Conservation (phyloP, 108 stramenopile species). For the Licmophora abbreviata region DNA sequence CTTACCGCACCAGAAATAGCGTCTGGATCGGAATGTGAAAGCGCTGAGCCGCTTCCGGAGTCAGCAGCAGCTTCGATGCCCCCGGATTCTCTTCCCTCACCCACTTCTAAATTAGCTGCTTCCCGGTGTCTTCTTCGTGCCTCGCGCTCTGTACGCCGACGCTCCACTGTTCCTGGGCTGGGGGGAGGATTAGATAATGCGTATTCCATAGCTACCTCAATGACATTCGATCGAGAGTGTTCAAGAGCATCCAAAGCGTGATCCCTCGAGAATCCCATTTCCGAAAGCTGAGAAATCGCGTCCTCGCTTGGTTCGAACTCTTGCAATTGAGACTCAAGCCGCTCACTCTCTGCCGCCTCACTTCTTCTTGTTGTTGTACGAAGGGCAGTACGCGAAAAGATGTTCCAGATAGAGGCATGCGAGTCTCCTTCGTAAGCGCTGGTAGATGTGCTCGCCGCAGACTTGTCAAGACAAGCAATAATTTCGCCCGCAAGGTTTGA, state of each 20-base stretch:
- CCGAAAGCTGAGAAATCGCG: slow-evolving; percentile 52
- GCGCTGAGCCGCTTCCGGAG: too few relatives aligned
- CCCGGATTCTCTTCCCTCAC: too few relatives aligned
- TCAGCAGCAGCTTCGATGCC: too few relatives aligned
- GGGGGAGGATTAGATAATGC: slow-evolving; percentile 69
- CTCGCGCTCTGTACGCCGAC: slow-evolving; percentile 23
- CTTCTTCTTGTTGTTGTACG: neutral
- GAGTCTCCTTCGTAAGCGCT: too few relatives aligned
- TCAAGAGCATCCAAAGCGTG: slow-evolving; percentile 77
- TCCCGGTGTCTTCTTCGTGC: slow-evolving; percentile 16
- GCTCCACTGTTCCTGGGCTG: slow-evolving; percentile 17
- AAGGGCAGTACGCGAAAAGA: neutral
- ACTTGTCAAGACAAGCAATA: slow-evolving; percentile 52
- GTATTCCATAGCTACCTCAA: slow-evolving; percentile 91
- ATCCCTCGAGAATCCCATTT: slow-evolving; percentile 89
- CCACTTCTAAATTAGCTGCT: too few relatives aligned
- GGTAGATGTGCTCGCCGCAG: too few relatives aligned
- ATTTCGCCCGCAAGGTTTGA: slow-evolving; percentile 43
- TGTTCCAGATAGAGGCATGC: too few relatives aligned
- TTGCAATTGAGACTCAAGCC: slow-evolving; percentile 5
- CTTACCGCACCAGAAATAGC: too few relatives aligned
- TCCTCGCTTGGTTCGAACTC: slow-evolving; percentile 76
- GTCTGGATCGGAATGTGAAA: too few relatives aligned
- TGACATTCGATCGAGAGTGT: slow-evolving; percentile 48
- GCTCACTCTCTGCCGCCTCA: slow-evolving; percentile 5